phyloP scores from a whole-genome alignment of 768 basidiomycete genomes.

The Trametes elegans region DNA sequence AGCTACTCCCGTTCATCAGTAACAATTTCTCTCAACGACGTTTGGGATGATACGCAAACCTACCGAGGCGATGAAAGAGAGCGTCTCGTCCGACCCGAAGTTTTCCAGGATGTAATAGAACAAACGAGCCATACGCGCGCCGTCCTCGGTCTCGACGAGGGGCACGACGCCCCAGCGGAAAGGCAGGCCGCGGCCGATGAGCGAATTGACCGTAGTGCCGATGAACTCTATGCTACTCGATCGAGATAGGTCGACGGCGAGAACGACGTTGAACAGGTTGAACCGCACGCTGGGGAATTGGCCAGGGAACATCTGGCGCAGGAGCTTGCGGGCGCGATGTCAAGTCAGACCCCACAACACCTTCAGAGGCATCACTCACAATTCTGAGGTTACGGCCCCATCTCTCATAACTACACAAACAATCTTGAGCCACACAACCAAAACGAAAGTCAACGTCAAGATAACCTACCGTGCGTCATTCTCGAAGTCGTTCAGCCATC shows the following conservation, averaged over 20 bases:
- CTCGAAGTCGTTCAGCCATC: conserved; percentile 92
- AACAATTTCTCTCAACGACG: not conserved
- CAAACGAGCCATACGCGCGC: conserved; percentile 67
- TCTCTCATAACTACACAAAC: conserved; percentile 18
- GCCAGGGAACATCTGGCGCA: conserved; percentile 79
- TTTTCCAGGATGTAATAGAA: conserved; percentile 64
- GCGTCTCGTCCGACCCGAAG: conserved; percentile 62
- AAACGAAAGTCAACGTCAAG: too few species aligned
- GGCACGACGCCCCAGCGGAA: conserved; percentile 89
- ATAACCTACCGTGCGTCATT: conserved; percentile 64
- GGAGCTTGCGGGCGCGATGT: conserved; percentile 61
- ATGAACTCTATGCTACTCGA: conserved; percentile 60
- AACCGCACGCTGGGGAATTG: conserved; percentile 68
- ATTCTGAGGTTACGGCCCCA: conserved; percentile 24
- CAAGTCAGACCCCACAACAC: too few species aligned
- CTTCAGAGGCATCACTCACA: not conserved
- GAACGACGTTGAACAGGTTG: conserved; percentile 83
- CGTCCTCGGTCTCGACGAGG: conserved; percentile 49
- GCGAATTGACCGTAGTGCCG: conserved; percentile 56
- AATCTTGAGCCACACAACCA: not conserved
- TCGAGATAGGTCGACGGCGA: conserved; percentile 78
- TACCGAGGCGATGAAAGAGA: conserved; percentile 47
- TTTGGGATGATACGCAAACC: not conserved
- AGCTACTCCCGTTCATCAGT: conserved; percentile 31
- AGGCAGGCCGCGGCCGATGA: conserved; percentile 73